These are phyloP conservation scores for Jimgerdemannia flammicorona DNA, from an alignment of 192 early-diverging fungal genomes.

Conservation along the genomic window DNA sequence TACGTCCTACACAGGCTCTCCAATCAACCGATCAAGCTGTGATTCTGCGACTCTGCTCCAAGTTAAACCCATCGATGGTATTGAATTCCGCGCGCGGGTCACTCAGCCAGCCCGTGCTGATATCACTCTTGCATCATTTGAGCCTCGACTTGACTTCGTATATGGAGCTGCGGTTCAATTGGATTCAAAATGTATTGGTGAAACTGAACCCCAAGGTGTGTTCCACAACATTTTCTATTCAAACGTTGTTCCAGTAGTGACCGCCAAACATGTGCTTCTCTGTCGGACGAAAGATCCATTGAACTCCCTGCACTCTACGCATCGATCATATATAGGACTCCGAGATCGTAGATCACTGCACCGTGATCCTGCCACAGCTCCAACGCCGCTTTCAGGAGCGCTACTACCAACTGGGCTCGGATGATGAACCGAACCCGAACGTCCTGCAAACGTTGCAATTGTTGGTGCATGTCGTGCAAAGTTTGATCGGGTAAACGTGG, in stretches of 20 bases:
- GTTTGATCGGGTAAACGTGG: neutral
- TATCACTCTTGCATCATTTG: slow-evolving; percentile 39
- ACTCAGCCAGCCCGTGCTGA: slow-evolving; percentile 38
- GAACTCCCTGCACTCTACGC: no score
- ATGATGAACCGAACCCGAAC: neutral
- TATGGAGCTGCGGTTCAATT: slow-evolving; percentile 7
- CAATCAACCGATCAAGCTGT: slow-evolving; percentile 28
- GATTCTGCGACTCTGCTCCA: slow-evolving; percentile 33
- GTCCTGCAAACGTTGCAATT: neutral
- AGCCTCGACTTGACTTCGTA: slow-evolving; percentile 20
- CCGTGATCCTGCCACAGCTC: neutral
- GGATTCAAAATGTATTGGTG: slow-evolving; percentile 15
- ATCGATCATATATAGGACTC: neutral
- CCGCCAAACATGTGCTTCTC: neutral
- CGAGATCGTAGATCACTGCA: neutral
- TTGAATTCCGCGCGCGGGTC: slow-evolving; percentile 16
- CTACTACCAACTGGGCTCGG: neutral
- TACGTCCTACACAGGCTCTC: slow-evolving; percentile 19
- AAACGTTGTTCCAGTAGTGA: neutral
- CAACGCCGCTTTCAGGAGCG: neutral
- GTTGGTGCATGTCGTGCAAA: neutral
- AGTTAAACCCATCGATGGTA: slow-evolving; percentile 29
- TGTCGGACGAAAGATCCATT: no score
- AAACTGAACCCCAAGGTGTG: slow-evolving; percentile 32
- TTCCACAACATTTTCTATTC: neutral